Evolutionary conservation across 1,284 basidiomycete genomes (phyloP).

Genomic region (Paramarasmius palmivorus): DNA sequence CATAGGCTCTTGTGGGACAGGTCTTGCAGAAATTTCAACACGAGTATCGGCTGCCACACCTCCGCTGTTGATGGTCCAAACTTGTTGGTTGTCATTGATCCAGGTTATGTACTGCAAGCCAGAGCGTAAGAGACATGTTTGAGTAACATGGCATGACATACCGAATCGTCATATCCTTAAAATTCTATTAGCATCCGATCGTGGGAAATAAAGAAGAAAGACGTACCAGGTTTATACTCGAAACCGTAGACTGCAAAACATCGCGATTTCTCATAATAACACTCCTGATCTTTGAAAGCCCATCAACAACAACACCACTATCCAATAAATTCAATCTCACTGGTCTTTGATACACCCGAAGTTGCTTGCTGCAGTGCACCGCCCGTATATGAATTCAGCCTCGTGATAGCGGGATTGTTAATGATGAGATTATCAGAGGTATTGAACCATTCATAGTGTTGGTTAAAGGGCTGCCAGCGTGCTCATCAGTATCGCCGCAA

Average conservation of each 20-base stretch:
- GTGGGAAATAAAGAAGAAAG: not conserved
- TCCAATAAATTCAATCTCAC: slow-evolving; percentile 29
- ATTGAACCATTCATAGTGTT: slow-evolving; percentile 53
- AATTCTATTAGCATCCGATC: not conserved
- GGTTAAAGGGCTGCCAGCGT: slow-evolving; percentile 54
- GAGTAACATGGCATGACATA: slow-evolving; percentile 6
- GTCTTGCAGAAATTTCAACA: slow-evolving; percentile 71
- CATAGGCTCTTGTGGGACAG: slow-evolving; percentile 86
- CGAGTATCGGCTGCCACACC: slow-evolving; percentile 69
- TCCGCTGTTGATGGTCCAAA: slow-evolving; percentile 77
- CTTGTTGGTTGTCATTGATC: slow-evolving; percentile 62
- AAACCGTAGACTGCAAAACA: slow-evolving; percentile 57
- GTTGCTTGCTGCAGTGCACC: slow-evolving; percentile 69
- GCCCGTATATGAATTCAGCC: slow-evolving; percentile 58
- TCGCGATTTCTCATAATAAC: slow-evolving; percentile 46
- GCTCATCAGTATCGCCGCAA: not conserved
- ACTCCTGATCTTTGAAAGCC: slow-evolving; percentile 37
- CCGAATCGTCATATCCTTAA: slow-evolving; percentile 42
- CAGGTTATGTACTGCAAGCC: slow-evolving; percentile 73
- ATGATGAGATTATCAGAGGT: slow-evolving; percentile 51
- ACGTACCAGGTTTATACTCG: slow-evolving; percentile 50
- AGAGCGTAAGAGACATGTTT: slow-evolving; percentile 3
- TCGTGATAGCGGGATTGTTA: slow-evolving; percentile 43
- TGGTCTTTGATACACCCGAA: slow-evolving; percentile 52
- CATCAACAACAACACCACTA: not conserved